Conservation (phyloP, 371 early-diverging fungal species). For the Rhizopus arrhizus region DNA sequence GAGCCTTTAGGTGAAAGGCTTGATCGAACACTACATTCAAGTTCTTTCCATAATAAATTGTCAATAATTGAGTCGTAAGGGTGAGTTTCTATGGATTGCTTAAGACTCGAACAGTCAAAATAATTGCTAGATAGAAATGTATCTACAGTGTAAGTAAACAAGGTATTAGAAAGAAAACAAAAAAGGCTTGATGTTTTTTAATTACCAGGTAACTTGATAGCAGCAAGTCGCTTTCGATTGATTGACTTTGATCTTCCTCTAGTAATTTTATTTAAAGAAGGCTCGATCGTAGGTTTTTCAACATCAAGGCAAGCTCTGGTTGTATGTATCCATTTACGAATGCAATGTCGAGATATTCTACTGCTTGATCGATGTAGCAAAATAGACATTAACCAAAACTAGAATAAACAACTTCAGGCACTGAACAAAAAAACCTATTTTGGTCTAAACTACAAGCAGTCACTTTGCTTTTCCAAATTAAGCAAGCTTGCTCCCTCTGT, state of each 20-base stretch:
- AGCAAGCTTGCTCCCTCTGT: too few species aligned
- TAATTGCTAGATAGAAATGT: neutral
- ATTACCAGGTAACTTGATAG: neutral
- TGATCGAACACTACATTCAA: slow-evolving; percentile 28
- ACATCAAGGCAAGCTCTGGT: neutral
- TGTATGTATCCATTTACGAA: neutral
- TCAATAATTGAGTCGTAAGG: neutral
- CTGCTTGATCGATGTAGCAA: neutral
- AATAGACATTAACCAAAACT: neutral
- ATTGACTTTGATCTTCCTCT: slow-evolving; percentile 1
- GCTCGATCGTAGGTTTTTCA: neutral
- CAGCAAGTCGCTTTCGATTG: neutral
- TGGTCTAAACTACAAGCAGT: too few species aligned
- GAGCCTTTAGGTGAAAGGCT: slow-evolving; percentile 37
- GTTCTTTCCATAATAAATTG: slow-evolving; percentile 32
- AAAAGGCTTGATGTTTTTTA: neutral
- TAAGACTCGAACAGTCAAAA: neutral
- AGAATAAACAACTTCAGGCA: neutral
- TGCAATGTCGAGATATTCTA: neutral
- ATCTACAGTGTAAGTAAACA: neutral
- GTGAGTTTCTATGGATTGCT: neutral
- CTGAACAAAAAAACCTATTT: neutral
- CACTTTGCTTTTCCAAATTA: too few species aligned
- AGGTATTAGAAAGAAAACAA: neutral
- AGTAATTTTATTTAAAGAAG: neutral